Percentiles rank a stretch among this genome's conserved stretches.
Evolutionary conservation across 257 asterid species (phyloP).

Genomic region (Leonotis leonurus): DNA sequence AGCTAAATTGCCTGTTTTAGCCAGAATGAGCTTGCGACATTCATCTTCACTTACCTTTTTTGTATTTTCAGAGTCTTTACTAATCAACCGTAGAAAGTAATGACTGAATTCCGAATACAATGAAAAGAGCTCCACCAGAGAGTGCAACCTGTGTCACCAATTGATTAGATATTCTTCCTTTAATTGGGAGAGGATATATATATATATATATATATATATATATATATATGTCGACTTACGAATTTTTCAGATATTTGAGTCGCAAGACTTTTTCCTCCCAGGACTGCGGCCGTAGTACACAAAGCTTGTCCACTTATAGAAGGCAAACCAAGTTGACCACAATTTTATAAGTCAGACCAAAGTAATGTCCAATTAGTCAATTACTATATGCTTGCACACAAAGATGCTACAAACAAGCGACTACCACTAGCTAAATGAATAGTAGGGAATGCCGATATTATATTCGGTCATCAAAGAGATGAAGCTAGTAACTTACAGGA

Average conservation of each 20-base stretch:
- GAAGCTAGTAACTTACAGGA: conserved; percentile 53
- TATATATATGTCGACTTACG: no score
- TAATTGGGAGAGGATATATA: background rate
- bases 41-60: conserved; percentile 28
- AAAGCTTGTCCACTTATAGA: conserved; percentile 87
- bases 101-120: conserved; percentile 89
- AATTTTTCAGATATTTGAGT: conserved; percentile 79
- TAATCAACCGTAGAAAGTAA: conserved; percentile 62
- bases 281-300: conserved; percentile 92
- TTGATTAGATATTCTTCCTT: conserved; percentile 11
- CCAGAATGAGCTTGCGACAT: no score
- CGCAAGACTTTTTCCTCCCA: conserved; percentile 94
- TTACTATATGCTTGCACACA: no score
- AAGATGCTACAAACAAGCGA: no score
- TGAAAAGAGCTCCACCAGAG: conserved; percentile 85
- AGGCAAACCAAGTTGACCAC: conserved; percentile 11
- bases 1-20: background rate
- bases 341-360: no score
- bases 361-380: no score
- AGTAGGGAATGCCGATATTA: no score
- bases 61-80: conserved; percentile 21
- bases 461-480: background rate
- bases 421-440: no score
- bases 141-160: conserved; percentile 57
- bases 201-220: no score